phyloP scores from a whole-genome alignment of 1,139 yeast genomes.

The Casaregolazyma lundiana region DNA sequence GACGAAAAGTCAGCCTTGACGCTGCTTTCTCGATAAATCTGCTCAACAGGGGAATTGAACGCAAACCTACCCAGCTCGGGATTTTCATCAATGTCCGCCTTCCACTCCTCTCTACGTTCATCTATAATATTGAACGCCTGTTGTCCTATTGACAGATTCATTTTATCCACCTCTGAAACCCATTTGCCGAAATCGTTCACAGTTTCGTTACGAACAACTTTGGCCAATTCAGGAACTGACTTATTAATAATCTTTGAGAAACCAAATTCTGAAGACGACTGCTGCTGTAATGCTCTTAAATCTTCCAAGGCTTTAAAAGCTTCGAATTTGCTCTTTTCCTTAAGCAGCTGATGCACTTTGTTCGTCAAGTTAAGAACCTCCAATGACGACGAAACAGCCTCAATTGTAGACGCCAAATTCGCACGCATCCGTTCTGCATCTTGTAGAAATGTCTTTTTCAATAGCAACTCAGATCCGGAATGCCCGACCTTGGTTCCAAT shows the following conservation, averaged over 20 bases:
- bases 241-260: conserved; percentile 58
- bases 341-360: conserved; percentile 76
- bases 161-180: conserved; percentile 60
- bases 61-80: conserved; percentile 54
- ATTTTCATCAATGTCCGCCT: conserved; percentile 36
- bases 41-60: conserved; percentile 82
- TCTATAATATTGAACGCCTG: conserved; percentile 52
- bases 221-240: conserved; percentile 73
- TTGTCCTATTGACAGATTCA: conserved; percentile 57
- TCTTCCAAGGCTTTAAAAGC: conserved; percentile 83
- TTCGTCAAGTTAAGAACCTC: conserved; percentile 84
- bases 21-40: conserved; percentile 52
- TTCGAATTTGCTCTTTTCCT: conserved; percentile 71
- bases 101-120: conserved; percentile 58
- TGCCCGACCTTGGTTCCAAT: conserved; percentile 52
- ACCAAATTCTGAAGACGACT: conserved; percentile 66
- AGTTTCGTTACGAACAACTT: conserved; percentile 74
- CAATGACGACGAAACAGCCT: conserved; percentile 50
- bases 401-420: conserved; percentile 35
- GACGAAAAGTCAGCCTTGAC: conserved; percentile 37
- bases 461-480: conserved; percentile 60
- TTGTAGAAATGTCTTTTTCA: conserved; percentile 36
- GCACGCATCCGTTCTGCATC: conserved; percentile 28
- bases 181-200: conserved; percentile 68
- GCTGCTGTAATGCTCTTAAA: conserved; percentile 60